phyloP scores from a whole-genome alignment of 2,329 filamentous ascomycete species.

The Fusarium incarnatum region DNA sequence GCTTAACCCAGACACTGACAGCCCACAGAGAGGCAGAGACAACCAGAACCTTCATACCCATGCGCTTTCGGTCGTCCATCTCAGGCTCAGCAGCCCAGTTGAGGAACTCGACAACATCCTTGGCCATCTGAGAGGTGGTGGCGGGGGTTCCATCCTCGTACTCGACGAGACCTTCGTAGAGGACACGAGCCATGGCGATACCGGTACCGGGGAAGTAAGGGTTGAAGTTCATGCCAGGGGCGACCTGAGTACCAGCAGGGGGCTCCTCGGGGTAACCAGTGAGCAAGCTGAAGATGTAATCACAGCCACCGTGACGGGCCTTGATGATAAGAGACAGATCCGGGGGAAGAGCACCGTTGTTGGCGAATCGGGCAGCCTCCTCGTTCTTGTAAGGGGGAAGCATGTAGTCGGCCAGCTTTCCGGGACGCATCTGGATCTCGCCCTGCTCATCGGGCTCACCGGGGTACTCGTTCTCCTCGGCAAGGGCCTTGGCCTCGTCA shows the following conservation, averaged over 20 bases:
- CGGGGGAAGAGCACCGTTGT: slow-evolving; percentile 96
- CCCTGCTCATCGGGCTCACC: slow-evolving; percentile 97
- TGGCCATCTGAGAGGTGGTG: slow-evolving; percentile 98
- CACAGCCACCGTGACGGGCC: slow-evolving; percentile 95
- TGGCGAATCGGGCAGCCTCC: slow-evolving; percentile 95
- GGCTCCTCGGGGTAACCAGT: slow-evolving; percentile 98
- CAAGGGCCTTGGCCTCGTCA: slow-evolving; percentile 96
- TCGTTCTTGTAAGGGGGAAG: slow-evolving; percentile 98
- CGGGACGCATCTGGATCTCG: slow-evolving; percentile 97
- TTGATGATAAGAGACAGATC: slow-evolving; percentile 99
- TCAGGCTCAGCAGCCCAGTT: slow-evolving; percentile 99
- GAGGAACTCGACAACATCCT: slow-evolving; percentile 98
- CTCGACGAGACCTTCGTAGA: slow-evolving; percentile 97
- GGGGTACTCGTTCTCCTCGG: slow-evolving; percentile 99
- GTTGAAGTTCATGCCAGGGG: slow-evolving; percentile 98
- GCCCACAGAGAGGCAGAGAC: slow-evolving; percentile 83
- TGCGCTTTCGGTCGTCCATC: slow-evolving; percentile 99
- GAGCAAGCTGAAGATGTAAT: slow-evolving; percentile 98
- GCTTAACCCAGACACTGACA: slow-evolving; percentile 96
- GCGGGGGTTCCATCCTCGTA: slow-evolving; percentile 97
- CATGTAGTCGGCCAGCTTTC: slow-evolving; percentile 98
- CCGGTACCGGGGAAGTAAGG: slow-evolving; percentile 99
- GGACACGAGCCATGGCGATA: slow-evolving; percentile 98
- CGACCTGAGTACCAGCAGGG: slow-evolving; percentile 87
- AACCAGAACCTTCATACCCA: slow-evolving; percentile 96